These are phyloP conservation scores for Bjerkandera adusta DNA, from an alignment of 1,284 basidiomycete species.

Conservation along the genomic window DNA sequence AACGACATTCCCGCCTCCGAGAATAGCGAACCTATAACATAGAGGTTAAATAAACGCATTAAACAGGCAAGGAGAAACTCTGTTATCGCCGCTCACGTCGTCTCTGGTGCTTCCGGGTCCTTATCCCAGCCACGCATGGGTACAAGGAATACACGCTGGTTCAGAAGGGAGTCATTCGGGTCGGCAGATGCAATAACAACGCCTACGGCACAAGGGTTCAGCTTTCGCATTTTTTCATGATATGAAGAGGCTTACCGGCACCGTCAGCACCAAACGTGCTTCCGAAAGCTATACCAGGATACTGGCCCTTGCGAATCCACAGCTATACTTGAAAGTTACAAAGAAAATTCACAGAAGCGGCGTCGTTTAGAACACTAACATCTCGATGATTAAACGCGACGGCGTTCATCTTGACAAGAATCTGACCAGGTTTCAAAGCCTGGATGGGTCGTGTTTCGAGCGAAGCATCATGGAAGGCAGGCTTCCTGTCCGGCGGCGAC, in stretches of 20 bases:
- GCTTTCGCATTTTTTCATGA: background rate
- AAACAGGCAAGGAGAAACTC: background rate
- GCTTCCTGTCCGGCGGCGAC: slow-evolving; percentile 29
- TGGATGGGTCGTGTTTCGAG: slow-evolving; percentile 49
- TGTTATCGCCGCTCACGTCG: slow-evolving; percentile 20
- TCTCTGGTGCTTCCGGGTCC: slow-evolving; percentile 60
- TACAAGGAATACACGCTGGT: slow-evolving; percentile 68
- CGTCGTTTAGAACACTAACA: slow-evolving; percentile 39
- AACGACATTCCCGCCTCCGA: slow-evolving; percentile 54
- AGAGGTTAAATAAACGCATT: slow-evolving; percentile 3
- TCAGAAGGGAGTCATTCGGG: slow-evolving; percentile 52
- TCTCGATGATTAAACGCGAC: slow-evolving; percentile 81
- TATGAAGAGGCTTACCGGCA: slow-evolving; percentile 47
- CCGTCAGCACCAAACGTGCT: slow-evolving; percentile 72
- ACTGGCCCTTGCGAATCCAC: slow-evolving; percentile 72
- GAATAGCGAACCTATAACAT: slow-evolving; percentile 48
- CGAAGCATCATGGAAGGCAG: slow-evolving; percentile 50
- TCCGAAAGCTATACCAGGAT: slow-evolving; percentile 64
- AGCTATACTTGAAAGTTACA: slow-evolving; percentile 39
- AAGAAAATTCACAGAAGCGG: background rate
- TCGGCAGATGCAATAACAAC: slow-evolving; percentile 58
- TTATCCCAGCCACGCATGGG: slow-evolving; percentile 77
- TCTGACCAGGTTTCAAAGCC: slow-evolving; percentile 48
- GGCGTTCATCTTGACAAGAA: slow-evolving; percentile 66
- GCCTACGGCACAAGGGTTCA: slow-evolving; percentile 49